These are phyloP conservation scores for Claviceps sp. DNA, from an alignment of 2,329 filamentous ascomycete species.

Conservation along the genomic window DNA sequence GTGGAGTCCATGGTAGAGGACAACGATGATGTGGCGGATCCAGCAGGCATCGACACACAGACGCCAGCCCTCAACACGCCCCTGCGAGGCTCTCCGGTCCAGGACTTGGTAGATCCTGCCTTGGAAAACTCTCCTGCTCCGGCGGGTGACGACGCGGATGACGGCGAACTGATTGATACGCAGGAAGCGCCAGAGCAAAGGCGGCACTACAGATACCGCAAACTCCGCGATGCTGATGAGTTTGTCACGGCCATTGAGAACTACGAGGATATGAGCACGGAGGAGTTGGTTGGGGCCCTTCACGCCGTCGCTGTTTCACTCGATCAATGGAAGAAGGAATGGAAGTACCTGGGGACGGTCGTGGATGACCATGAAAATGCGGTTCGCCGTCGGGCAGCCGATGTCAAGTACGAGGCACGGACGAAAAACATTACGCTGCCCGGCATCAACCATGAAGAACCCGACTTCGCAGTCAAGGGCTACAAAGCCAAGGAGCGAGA, in stretches of 20 bases:
- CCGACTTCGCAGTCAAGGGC: conserved; percentile 42
- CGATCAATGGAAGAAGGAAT: conserved; percentile 41
- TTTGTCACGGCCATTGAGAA: conserved; percentile 35
- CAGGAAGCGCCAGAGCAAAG: conserved; percentile 18
- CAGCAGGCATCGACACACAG: conserved; percentile 18
- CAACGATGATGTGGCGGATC: conserved; percentile 18
- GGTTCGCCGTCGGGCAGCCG: conserved; percentile 34
- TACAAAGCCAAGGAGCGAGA: conserved; percentile 34
- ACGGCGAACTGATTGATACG: conserved; percentile 21
- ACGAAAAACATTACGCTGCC: conserved; percentile 25
- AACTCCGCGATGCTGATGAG: conserved; percentile 36
- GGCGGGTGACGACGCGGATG: conserved; percentile 22
- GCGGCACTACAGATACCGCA: conserved; percentile 31
- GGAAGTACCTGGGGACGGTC: conserved; percentile 32
- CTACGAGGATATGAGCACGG: conserved; percentile 32
- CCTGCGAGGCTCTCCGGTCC: conserved; percentile 23
- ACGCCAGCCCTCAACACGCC: conserved; percentile 26
- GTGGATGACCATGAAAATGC: conserved; percentile 47
- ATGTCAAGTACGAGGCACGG: conserved; percentile 32
- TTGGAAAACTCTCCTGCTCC: conserved; percentile 24
- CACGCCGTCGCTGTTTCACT: conserved; percentile 32
- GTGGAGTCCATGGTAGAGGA: conserved; percentile 20
- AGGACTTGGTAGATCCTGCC: conserved; percentile 25
- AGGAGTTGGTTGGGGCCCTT: conserved; percentile 31
- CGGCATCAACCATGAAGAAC: conserved; percentile 31